These are phyloP conservation scores for Teratosphaeriaceae sp. DNA, from an alignment of 2,329 filamentous ascomycete genomes.

Conservation along the genomic window DNA sequence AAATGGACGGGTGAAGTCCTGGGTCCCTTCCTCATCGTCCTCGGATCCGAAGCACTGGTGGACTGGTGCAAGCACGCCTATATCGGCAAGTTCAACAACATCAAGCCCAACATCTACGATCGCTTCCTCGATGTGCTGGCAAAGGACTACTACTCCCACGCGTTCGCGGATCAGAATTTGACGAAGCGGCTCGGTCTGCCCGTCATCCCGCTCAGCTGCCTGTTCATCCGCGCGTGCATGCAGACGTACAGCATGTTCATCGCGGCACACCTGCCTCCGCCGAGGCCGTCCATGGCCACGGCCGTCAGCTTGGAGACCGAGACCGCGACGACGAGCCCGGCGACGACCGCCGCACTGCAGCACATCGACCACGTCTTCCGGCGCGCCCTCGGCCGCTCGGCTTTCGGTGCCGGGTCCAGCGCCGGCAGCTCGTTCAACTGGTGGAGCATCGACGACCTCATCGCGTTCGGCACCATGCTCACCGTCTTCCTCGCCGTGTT, in stretches of 20 bases:
- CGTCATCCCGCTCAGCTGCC: constrained; percentile 83
- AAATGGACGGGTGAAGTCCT: constrained; percentile 83
- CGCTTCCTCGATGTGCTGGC: constrained; percentile 88
- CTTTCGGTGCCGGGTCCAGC: constrained; percentile 49
- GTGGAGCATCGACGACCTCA: constrained; percentile 64
- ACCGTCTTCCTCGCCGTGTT: constrained; percentile 81
- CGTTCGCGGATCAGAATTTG: constrained; percentile 83
- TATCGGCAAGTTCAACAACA: constrained; percentile 98
- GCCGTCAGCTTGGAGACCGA: constrained; percentile 54
- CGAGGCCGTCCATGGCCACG: constrained; percentile 60
- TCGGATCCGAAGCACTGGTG: constrained; percentile 94
- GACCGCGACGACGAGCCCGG: constrained; percentile 50
- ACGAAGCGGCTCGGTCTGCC: constrained; percentile 85
- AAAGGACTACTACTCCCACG: constrained; percentile 97
- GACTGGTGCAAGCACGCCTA: constrained; percentile 97
- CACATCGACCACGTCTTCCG: constrained; percentile 73
- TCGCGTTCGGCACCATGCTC: constrained; percentile 73
- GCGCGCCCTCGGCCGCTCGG: constrained; percentile 66
- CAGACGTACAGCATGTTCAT: constrained; percentile 99
- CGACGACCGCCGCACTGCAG: constrained; percentile 69
- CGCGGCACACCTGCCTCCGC: constrained; percentile 73
- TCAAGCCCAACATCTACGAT: constrained; percentile 81
- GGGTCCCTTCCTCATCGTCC: constrained; percentile 85
- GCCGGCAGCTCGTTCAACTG: constrained; percentile 28
- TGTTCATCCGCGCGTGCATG: constrained; percentile 89